phyloP scores from a whole-genome alignment of 2,329 filamentous ascomycete genomes.

The Sporothrix globosa region DNA sequence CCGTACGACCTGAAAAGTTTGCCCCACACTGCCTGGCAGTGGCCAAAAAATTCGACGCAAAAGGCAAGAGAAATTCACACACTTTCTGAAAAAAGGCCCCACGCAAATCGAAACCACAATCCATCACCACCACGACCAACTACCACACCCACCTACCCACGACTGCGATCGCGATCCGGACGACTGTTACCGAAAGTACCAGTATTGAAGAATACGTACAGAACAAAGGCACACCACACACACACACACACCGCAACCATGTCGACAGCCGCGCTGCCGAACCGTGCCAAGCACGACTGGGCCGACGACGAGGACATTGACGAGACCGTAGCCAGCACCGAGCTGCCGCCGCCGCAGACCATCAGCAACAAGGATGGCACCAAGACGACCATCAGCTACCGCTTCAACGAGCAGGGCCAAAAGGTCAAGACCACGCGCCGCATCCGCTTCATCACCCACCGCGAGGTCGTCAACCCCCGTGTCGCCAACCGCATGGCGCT shows the following conservation, averaged over 20 bases:
- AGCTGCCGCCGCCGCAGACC: slow-evolving; percentile 82
- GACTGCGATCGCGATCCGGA: not conserved
- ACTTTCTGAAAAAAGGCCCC: slow-evolving; percentile 22
- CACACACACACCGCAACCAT: slow-evolving; percentile 25
- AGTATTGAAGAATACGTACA: no score
- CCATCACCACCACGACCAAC: slow-evolving; percentile 11
- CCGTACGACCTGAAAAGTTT: slow-evolving; percentile 7
- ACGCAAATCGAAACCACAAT: slow-evolving; percentile 27
- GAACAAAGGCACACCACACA: not conserved
- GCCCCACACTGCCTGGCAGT: slow-evolving; percentile 33
- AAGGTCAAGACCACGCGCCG: slow-evolving; percentile 97
- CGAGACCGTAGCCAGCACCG: slow-evolving; percentile 58
- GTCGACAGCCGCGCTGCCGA: slow-evolving; percentile 35
- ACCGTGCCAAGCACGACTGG: slow-evolving; percentile 69
- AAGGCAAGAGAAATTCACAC: slow-evolving; percentile 32
- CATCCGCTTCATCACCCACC: slow-evolving; percentile 88
- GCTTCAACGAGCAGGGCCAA: slow-evolving; percentile 88
- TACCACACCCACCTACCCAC: not conserved
- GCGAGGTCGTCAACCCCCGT: slow-evolving; percentile 92
- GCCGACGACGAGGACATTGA: slow-evolving; percentile 94
- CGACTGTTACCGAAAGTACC: not conserved
- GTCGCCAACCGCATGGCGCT: slow-evolving; percentile 93
- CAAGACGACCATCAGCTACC: slow-evolving; percentile 90
- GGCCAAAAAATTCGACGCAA: slow-evolving; percentile 35
- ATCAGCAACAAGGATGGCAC: slow-evolving; percentile 98